Percentiles rank a stretch among this genome's conserved stretches.
Conservation (phyloP, 331 rosid species). For the Stylosanthes scabra region DNA sequence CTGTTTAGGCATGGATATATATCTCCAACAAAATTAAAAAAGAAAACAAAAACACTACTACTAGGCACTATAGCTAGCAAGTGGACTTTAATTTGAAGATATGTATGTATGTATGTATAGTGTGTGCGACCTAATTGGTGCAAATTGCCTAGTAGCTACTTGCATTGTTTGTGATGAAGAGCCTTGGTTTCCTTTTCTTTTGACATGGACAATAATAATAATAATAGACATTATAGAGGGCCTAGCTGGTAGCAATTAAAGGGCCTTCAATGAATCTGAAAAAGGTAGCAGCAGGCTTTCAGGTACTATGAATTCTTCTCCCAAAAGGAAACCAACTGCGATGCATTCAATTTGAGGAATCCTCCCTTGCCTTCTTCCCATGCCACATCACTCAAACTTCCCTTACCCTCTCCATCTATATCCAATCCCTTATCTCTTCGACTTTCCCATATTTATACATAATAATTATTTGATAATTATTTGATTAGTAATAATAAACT, state of each 20-base stretch:
- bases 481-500: no score
- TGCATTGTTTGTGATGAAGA: not conserved
- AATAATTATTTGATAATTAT: not conserved
- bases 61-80: no score
- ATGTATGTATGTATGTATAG: not conserved
- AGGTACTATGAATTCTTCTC: constrained; percentile 66
- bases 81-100: not conserved
- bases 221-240: constrained; percentile 44
- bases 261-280: constrained; percentile 78
- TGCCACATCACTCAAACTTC: constrained; percentile 32
- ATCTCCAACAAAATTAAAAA: not conserved
- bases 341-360: constrained; percentile 62
- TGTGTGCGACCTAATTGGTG: not conserved
- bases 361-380: constrained; percentile 3
- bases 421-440: no score
- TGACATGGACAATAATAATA: constrained; percentile 38
- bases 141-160: not conserved
- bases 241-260: constrained; percentile 55
- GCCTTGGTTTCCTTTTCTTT: constrained; percentile 35
- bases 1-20: not conserved
- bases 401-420: not conserved
- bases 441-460: not conserved
- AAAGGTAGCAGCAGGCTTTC: constrained; percentile 62
- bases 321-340: constrained; percentile 46
- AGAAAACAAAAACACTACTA: not conserved